Evolutionary conservation across 108 stramenopile genomes (phyloP).

Genomic region (Asterionellopsis glacialis): DNA sequence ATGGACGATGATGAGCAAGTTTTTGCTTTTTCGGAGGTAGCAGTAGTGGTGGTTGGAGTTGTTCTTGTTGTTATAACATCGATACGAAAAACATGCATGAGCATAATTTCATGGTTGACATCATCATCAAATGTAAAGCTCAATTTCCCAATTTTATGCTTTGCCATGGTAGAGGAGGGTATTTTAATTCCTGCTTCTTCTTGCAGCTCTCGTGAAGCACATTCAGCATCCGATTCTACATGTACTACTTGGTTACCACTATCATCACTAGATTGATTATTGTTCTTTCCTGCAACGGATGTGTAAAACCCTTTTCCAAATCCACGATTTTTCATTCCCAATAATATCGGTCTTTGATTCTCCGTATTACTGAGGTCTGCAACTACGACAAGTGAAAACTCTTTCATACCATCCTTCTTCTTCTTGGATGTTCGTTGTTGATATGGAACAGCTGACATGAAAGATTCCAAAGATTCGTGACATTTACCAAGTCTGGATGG

Average conservation of each 20-base stretch:
- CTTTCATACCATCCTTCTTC: constrained; percentile 23
- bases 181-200: constrained; percentile 65
- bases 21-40: neutral
- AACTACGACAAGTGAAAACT: constrained; percentile 38
- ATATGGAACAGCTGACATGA: neutral
- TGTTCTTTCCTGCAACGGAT: constrained; percentile 63
- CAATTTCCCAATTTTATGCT: constrained; percentile 46
- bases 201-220: constrained; percentile 58
- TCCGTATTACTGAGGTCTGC: constrained; percentile 6
- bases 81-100: constrained; percentile 62
- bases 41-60: neutral
- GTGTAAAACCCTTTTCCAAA: constrained; percentile 70
- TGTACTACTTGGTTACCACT: constrained; percentile 31
- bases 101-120: constrained; percentile 39
- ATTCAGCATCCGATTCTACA: constrained; percentile 19
- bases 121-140: constrained; percentile 68
- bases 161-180: constrained; percentile 30
- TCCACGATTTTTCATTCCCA: constrained; percentile 69
- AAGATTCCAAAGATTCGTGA: constrained; percentile 2
- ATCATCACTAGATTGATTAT: too few relatives aligned
- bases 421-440: neutral
- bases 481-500: constrained; percentile 11
- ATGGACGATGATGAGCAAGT: neutral
- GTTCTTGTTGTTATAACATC: constrained; percentile 19
- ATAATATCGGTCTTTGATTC: constrained; percentile 33